Base-by-base conservation (phyloP, 805 yeast species). In the Schizosaccharomyces lindneri region DNA sequence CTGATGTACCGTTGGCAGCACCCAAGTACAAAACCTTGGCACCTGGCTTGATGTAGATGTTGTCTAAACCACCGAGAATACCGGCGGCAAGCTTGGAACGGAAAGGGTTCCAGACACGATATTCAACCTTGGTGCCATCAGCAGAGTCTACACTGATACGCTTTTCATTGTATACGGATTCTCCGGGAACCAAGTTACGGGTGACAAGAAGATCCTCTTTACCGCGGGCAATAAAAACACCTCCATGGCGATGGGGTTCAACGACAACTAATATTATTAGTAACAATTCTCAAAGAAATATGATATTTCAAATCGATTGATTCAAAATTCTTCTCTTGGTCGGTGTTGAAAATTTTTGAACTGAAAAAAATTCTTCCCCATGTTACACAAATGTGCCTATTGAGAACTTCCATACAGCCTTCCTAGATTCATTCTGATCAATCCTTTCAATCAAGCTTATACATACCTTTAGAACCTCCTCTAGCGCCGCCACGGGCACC, bases 21-120 rank as follows among this genome's bases (percentile, higher is more conserved):
- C 98, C 98, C 71, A 93, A 77, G 75, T 93, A 93, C 66, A 93
- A 79, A 62, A 93, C 97, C 79, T 93, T 93, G 78, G 86, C 87
- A 72, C 98, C 98, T 71, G 98, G 98, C 63, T 86, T 94, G 75
- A 93, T 85, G 79, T 88, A 94, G 69, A 93, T 77, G 78, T 93
- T 97, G 73, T 90, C 98, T 68, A 93, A 77, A 85, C 98, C 98
- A 78, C 98, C 98, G 87, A 93, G 86, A 68, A 93, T 87, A 85
- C 98, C 98, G 65, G 98, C 98, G 73, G 98, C 98, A 78, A 93
- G 79, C 81, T 93, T 93, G 64, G 97, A 90, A 83, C 98, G 85
- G 85, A 93, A 93, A 66, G 98, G 98, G 78, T 93, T 93, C 98
- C 98, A 93, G 68, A 93, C 98, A 81, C 98, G 89, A 83, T 93